phyloP scores from a whole-genome alignment of 1,284 basidiomycete genomes.

The Papiliotrema terrestris region DNA sequence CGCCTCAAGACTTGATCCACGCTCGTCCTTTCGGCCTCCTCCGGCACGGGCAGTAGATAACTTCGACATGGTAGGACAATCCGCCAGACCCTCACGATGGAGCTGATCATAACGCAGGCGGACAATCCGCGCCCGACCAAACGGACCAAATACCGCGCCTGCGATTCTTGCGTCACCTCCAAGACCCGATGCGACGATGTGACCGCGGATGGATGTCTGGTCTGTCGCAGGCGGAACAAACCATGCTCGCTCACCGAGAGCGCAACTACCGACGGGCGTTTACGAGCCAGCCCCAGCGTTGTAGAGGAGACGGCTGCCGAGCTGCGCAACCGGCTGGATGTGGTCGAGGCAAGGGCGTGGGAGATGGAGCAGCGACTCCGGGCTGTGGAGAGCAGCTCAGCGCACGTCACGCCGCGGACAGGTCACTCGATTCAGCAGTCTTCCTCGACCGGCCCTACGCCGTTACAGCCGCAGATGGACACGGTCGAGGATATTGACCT shows the following conservation, averaged over 20 bases:
- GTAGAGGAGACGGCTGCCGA: not conserved
- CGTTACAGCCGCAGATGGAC: not conserved
- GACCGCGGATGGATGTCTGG: slow-evolving; percentile 20
- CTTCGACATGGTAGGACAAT: too few species aligned
- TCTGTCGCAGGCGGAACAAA: slow-evolving; percentile 27
- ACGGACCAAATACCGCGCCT: slow-evolving; percentile 31
- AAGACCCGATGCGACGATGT: slow-evolving; percentile 39
- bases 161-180: slow-evolving; percentile 25
- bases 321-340: not conserved
- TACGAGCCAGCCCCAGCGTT: not conserved
- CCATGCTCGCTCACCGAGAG: slow-evolving; percentile 20
- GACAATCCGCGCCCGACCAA: slow-evolving; percentile 9
- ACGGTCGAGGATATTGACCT: not conserved
- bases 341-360: slow-evolving; percentile 4
- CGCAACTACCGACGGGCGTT: slow-evolving; percentile 1
- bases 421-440: not conserved
- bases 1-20: too few species aligned
- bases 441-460: not conserved
- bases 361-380: slow-evolving; percentile 1
- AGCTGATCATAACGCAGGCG: too few species aligned
- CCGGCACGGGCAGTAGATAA: too few species aligned
- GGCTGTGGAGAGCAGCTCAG: not conserved
- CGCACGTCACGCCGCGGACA: too few species aligned
- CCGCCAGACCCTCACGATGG: too few species aligned
- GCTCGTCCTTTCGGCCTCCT: too few species aligned